Percentiles rank a stretch among this genome's conserved stretches.
Conservation (phyloP, 169 alveolate species). For the Cryptosporidium tyzzeri region DNA sequence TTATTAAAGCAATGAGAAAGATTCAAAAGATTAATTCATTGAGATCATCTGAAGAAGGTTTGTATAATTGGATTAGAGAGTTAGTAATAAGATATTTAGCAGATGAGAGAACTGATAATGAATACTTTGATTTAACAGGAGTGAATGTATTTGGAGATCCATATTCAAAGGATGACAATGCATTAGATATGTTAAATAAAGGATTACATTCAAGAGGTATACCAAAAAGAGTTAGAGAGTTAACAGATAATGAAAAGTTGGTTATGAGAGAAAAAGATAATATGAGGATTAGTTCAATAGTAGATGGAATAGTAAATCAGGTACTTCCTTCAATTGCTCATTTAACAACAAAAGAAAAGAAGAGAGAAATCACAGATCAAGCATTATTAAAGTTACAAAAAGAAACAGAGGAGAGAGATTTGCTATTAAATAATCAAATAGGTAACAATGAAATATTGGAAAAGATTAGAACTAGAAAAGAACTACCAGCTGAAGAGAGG, state of each 20-base stretch:
- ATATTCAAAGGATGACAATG: slow-evolving; percentile 42
- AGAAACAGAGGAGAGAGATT: slow-evolving; percentile 34
- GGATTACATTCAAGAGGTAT: slow-evolving; percentile 48
- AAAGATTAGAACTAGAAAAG: not conserved
- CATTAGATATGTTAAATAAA: slow-evolving; percentile 16
- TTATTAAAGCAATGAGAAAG: slow-evolving; percentile 42
- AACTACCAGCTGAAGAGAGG: slow-evolving; percentile 33
- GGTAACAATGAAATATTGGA: not conserved
- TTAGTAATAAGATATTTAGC: slow-evolving; percentile 55
- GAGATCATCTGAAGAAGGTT: slow-evolving; percentile 1
- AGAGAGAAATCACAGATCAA: slow-evolving; percentile 26
- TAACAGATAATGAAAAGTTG: slow-evolving; percentile 67
- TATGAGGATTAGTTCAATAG: slow-evolving; percentile 46
- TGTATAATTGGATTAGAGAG: slow-evolving; percentile 51
- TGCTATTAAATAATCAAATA: slow-evolving; percentile 10
- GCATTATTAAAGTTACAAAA: slow-evolving; percentile 22
- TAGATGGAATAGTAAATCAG: slow-evolving; percentile 51
- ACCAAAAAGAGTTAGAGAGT: slow-evolving; percentile 47
- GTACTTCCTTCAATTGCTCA: slow-evolving; percentile 41
- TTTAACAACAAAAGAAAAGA: slow-evolving; percentile 33
- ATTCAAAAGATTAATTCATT: slow-evolving; percentile 32
- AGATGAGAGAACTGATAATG: slow-evolving; percentile 71
- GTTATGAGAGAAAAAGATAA: slow-evolving; percentile 33
- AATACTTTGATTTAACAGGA: slow-evolving; percentile 58
- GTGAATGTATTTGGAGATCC: slow-evolving; percentile 75